Evolutionary conservation across 2,329 filamentous ascomycete genomes (phyloP), one percentile per base, ranked within the genome.

Genomic region (Trichophyton rubrum): DNA sequence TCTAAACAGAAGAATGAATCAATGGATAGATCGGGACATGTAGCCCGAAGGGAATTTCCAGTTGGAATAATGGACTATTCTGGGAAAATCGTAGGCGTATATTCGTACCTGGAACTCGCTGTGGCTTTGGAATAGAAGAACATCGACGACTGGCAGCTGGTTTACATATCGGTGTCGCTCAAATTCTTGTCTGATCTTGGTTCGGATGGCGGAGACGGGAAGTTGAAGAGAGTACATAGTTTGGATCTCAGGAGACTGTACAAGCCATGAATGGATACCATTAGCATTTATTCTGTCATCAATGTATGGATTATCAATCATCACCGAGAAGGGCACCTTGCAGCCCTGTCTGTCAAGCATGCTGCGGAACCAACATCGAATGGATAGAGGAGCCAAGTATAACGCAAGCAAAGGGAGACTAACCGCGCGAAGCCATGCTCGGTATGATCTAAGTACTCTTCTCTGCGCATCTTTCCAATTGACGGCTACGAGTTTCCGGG

Each of bases 381-480:
- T 20, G 41, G 33, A 22, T 35, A 35, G 1, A 4, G 20, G 1
- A 27, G 8, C 20, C 8, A 41, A 2, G n/a, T 30, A 22, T 57
- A 41, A 41, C 15, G 35, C 9, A 5, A 38, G 20, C 6, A 22
- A 20, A n/a, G 49, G 67, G 62, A 41, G 59, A 86, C 91, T 73
- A 87, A 99, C 93, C 77, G 90, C 86, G 81, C 93, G 86, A 69
- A 97, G 84, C 93, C 93, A 99, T 80, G 92, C 87, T 74, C 93
- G 84, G 80, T 99, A 99, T 69, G 89, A 87, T 72, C 85, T 84
- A 68, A 96, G 77, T 66, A 96, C 93, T 80, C 92, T 85, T 74
- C 80, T 81, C 78, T 88, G 89, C 70, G 92, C 92, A 80, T 97
- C 90, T 69, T 77, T 73, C 90, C 89, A 96, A 81, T 87, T 95